Conservation (phyloP, 768 basidiomycete genomes). For the Amanita subjunquillea region DNA sequence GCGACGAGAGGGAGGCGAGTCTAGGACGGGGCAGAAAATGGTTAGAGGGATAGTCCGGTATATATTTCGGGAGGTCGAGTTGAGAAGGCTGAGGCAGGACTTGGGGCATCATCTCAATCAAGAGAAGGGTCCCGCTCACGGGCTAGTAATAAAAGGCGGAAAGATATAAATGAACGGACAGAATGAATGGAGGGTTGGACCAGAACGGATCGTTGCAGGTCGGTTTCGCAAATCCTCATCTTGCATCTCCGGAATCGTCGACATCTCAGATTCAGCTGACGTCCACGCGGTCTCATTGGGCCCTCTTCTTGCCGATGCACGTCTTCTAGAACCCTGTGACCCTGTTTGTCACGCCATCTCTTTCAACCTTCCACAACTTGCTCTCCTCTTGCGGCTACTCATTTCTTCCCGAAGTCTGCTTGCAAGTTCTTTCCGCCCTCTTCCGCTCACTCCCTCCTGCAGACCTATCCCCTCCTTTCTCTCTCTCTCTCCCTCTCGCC, state of each 20-base stretch:
- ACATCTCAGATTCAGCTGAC: conserved; percentile 23
- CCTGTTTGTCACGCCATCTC: conserved; percentile 13
- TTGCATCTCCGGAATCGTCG: conserved; percentile 14
- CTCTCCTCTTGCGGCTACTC: conserved; percentile 12
- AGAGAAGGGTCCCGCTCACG: conserved; percentile 6
- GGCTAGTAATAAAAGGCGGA: conserved; percentile 4
- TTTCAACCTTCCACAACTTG: conserved; percentile 12
- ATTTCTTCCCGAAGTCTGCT: conserved; percentile 7
- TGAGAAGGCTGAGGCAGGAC: conserved; percentile 12
- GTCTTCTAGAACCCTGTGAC: conserved; percentile 17
- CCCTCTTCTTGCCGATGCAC: conserved; percentile 17
- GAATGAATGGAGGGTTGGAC: conserved; percentile 9
- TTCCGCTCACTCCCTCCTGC: conserved; percentile 2
- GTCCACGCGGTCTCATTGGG: conserved; percentile 15
- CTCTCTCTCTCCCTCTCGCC: not conserved
- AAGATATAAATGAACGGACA: conserved; percentile 12
- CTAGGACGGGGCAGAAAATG: conserved; percentile 13
- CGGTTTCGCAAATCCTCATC: conserved; percentile 7
- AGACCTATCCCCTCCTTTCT: conserved; percentile 2
- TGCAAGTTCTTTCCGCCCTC: conserved; percentile 9
- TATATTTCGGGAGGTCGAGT: conserved; percentile 16
- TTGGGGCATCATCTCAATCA: conserved; percentile 15
- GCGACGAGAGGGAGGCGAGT: conserved; percentile 14
- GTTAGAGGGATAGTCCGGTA: conserved; percentile 10
- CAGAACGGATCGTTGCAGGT: conserved; percentile 9